Conservation (phyloP, 176 grass and related monocot genomes). For the Triticum urartu region DNA sequence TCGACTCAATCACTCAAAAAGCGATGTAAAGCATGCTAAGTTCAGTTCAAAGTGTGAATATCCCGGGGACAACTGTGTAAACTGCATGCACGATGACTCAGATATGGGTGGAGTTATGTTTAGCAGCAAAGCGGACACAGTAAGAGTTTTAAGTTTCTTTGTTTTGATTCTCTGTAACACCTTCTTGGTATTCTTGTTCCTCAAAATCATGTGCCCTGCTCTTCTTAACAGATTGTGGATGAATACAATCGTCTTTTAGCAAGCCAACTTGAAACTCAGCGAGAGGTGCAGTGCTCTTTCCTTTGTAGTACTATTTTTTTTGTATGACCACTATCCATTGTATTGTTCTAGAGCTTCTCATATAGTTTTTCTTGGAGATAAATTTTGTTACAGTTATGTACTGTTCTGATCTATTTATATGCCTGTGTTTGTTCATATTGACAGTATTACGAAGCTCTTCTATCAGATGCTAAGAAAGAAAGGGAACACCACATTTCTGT, state of each 20-base stretch:
- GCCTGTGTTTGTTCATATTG: slow-evolving; percentile 13
- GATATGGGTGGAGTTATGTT: slow-evolving; percentile 66
- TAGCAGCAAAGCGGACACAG: slow-evolving; percentile 77
- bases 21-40: slow-evolving; percentile 62
- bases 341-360: background rate
- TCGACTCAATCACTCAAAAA: slow-evolving; percentile 90
- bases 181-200: slow-evolving; percentile 16
- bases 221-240: slow-evolving; percentile 72
- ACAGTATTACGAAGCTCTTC: slow-evolving; percentile 76
- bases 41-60: slow-evolving; percentile 60
- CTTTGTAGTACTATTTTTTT: slow-evolving; percentile 10
- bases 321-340: background rate
- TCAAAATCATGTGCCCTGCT: slow-evolving; percentile 13
- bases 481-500: slow-evolving; percentile 54
- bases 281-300: slow-evolving; percentile 51
- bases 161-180: slow-evolving; percentile 11
- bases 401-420: slow-evolving; percentile 20
- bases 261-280: slow-evolving; percentile 86
- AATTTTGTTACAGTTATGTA: background rate
- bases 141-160: slow-evolving; percentile 35
- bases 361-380: background rate
- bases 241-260: slow-evolving; percentile 86
- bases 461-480: slow-evolving; percentile 72
- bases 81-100: slow-evolving; percentile 57
- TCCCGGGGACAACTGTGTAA: slow-evolving; percentile 38